Conservation (phyloP, 176 grass and related monocot species). For the Eleusine indica region DNA sequence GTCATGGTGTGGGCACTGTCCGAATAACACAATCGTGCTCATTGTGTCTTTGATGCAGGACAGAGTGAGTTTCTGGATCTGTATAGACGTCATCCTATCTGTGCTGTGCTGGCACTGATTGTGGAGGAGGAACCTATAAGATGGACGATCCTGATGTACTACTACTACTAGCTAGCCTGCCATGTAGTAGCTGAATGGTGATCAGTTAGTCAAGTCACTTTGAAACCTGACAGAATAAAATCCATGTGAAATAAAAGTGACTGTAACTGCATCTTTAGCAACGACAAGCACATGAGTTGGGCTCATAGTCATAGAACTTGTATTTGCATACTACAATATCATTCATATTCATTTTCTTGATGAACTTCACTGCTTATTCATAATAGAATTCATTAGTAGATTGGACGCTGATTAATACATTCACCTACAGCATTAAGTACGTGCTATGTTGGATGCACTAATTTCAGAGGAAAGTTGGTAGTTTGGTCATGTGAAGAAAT, state of each 20-base stretch:
- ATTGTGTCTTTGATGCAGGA: background rate
- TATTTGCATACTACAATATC: background rate
- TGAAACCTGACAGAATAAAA: background rate
- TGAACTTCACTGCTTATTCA: background rate
- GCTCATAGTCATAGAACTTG: background rate
- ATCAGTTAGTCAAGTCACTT: background rate
- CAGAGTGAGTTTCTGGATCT: background rate
- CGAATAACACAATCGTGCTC: background rate
- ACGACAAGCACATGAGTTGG: background rate
- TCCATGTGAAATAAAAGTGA: background rate
- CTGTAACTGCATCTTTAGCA: constrained; percentile 4
- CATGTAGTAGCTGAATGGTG: background rate
- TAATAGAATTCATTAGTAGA: background rate
- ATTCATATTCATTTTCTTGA: background rate
- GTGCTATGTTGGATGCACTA: background rate
- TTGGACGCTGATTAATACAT: background rate
- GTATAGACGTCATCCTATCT: background rate
- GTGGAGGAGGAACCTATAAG: constrained; percentile 10
- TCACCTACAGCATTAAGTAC: background rate
- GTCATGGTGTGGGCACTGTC: too few species aligned
- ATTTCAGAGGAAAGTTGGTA: background rate
- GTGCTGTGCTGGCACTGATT: background rate
- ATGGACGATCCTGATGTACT: background rate
- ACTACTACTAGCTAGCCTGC: background rate
- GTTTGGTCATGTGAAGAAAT: background rate